Conservation (phyloP, 495 filamentous ascomycete species). For the Sporormia fimetaria region DNA sequence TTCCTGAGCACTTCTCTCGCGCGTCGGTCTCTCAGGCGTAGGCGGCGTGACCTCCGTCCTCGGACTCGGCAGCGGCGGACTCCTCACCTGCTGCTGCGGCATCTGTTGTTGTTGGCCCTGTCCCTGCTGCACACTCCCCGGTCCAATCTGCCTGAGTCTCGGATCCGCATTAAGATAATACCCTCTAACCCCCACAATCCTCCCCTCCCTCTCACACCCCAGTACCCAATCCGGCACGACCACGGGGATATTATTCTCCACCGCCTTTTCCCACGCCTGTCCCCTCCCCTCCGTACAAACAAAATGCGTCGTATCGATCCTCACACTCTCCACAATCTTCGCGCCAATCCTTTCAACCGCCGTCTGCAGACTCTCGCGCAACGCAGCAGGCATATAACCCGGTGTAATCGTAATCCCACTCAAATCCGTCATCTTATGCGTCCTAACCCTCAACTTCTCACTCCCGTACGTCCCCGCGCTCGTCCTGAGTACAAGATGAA, state of each 20-base stretch:
- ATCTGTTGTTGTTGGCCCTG: slow-evolving; percentile 11
- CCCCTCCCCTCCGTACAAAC: slow-evolving; percentile 94
- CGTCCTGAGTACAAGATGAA: slow-evolving; percentile 84
- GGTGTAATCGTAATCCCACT: slow-evolving; percentile 92
- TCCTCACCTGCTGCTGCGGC: slow-evolving; percentile 13
- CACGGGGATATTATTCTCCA: slow-evolving; percentile 96
- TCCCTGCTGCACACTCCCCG: slow-evolving; percentile 22
- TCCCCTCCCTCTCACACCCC: slow-evolving; percentile 83
- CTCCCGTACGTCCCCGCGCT: slow-evolving; percentile 77
- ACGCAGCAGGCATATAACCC: slow-evolving; percentile 65
- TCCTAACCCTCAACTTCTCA: slow-evolving; percentile 74
- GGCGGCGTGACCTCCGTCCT: slow-evolving; percentile 37
- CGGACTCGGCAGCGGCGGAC: slow-evolving; percentile 26
- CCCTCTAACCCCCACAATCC: slow-evolving; percentile 84
- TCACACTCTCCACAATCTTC: slow-evolving; percentile 77
- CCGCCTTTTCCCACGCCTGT: slow-evolving; percentile 83
- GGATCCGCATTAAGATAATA: slow-evolving; percentile 92
- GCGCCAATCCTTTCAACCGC: slow-evolving; percentile 84
- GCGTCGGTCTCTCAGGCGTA: slow-evolving; percentile 29
- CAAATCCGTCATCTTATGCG: slow-evolving; percentile 98
- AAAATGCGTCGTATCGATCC: slow-evolving; percentile 98
- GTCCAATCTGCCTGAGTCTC: slow-evolving; percentile 47
- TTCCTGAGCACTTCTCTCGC: background rate
- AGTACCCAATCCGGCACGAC: slow-evolving; percentile 97
- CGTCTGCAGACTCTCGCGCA: slow-evolving; percentile 58